phyloP scores from a whole-genome alignment of 805 yeast species.

The Huiozyma naganishii region DNA sequence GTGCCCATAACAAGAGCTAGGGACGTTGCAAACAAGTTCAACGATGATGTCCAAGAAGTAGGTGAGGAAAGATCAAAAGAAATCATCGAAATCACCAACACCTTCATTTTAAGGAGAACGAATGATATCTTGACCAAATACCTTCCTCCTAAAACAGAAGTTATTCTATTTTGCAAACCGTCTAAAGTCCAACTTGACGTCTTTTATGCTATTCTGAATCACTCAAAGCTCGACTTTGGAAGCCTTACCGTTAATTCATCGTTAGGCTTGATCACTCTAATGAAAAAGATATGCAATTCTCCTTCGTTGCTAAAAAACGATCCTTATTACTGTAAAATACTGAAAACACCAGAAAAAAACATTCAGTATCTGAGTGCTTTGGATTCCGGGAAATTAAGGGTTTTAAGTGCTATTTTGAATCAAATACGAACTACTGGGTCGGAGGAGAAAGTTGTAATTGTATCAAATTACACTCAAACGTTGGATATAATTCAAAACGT shows the following conservation, averaged over 20 bases:
- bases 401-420: constrained; percentile 45
- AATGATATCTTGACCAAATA: constrained; percentile 44
- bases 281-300: constrained; percentile 77
- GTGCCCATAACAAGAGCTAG: constrained; percentile 65
- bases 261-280: constrained; percentile 57
- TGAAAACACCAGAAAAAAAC: constrained; percentile 5
- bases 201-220: constrained; percentile 38
- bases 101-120: constrained; percentile 66
- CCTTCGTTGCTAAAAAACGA: constrained; percentile 54
- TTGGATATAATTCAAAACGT: constrained; percentile 61
- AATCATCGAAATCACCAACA: constrained; percentile 50
- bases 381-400: constrained; percentile 53
- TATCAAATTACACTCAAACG: constrained; percentile 82
- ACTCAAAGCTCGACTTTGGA: constrained; percentile 20
- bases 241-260: constrained; percentile 32
- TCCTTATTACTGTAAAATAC: constrained; percentile 11
- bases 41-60: constrained; percentile 34
- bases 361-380: constrained; percentile 12
- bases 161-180: constrained; percentile 70
- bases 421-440: constrained; percentile 32
- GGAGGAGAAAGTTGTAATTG: constrained; percentile 71
- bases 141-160: constrained; percentile 66
- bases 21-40: constrained; percentile 47
- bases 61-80: constrained; percentile 60
- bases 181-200: constrained; percentile 46